Evolutionary conservation across 106 monocot genomes (phyloP).

Genomic region (Dendrobium nobile): DNA sequence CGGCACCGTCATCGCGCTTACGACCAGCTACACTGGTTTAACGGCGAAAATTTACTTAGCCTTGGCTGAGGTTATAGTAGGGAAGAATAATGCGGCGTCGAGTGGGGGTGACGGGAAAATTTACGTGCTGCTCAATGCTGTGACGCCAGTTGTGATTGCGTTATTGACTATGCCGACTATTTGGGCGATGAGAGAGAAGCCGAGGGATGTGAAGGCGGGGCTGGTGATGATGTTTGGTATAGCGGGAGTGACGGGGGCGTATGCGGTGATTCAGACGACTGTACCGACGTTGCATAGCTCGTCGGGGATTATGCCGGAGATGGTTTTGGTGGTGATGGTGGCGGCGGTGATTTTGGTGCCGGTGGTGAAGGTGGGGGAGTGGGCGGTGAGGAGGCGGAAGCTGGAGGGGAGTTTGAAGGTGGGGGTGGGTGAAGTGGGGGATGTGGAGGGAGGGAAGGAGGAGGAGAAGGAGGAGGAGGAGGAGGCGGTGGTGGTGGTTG

Average conservation of each 20-base stretch:
- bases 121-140: conserved; percentile 6
- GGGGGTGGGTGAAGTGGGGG: not conserved
- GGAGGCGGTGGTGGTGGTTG: not conserved
- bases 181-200: not conserved
- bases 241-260: conserved; percentile 6
- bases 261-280: conserved; percentile 8
- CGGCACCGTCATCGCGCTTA: conserved; percentile 6
- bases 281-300: not conserved
- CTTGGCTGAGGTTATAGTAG: not conserved
- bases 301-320: not conserved
- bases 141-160: not conserved
- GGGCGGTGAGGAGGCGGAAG: not conserved
- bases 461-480: not conserved
- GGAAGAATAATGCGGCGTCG: not conserved
- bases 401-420: not conserved
- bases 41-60: conserved; percentile 16
- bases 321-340: conserved; percentile 8
- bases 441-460: not conserved
- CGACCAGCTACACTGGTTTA: conserved; percentile 12
- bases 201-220: not conserved
- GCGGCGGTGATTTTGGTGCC: conserved; percentile 2
- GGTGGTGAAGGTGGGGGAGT: not conserved
- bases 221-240: conserved; percentile 3
- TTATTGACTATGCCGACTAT: conserved; percentile 2
- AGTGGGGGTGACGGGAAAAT: not conserved